A percentile compares a stretch with the other conserved stretches of the same genome.
These are phyloP conservation scores for Simplicillium aogashimaense DNA, from an alignment of 2,329 filamentous ascomycete species.

Conservation along the genomic window DNA sequence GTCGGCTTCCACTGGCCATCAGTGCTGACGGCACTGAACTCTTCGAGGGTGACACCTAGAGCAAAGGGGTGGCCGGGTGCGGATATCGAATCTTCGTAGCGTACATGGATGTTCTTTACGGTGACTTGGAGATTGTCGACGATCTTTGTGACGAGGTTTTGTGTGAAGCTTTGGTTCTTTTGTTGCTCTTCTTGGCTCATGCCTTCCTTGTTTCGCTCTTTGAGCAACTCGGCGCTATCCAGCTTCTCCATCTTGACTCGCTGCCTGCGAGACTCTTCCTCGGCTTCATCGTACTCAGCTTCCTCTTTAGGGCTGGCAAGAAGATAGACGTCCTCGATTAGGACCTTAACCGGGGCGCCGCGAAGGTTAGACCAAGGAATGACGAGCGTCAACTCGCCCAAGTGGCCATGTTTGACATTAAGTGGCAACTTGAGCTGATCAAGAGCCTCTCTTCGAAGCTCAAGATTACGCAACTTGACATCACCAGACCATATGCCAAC, in stretches of 20 bases:
- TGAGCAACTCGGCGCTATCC: constrained; percentile 88
- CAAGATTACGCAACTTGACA: constrained; percentile 86
- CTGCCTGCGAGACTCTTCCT: constrained; percentile 79
- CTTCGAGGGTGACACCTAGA: constrained; percentile 81
- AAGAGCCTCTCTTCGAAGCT: constrained; percentile 87
- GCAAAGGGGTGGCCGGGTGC: constrained; percentile 93
- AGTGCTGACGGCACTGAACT: constrained; percentile 95
- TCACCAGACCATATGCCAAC: constrained; percentile 99
- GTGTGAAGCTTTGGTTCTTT: constrained; percentile 95
- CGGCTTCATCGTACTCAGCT: constrained; percentile 82
- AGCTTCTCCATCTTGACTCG: constrained; percentile 98
- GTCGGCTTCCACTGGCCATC: constrained; percentile 91
- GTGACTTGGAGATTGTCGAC: constrained; percentile 97
- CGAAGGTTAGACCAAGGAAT: constrained; percentile 98
- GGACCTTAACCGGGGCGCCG: constrained; percentile 86
- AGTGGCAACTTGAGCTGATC: constrained; percentile 95
- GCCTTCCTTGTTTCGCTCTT: constrained; percentile 84
- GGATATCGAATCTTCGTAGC: constrained; percentile 96
- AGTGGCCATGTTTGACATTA: constrained; percentile 91
- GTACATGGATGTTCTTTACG: constrained; percentile 96
- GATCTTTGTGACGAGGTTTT: constrained; percentile 90
- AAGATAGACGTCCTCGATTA: constrained; percentile 94
- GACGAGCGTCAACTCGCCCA: constrained; percentile 81
- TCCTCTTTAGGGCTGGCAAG: constrained; percentile 94
- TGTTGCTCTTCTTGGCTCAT: constrained; percentile 93